A percentile compares a stretch with the other conserved stretches of the same genome.
Conservation (phyloP, 2,329 filamentous ascomycete genomes). For the Colletotrichum gloeosporioides region DNA sequence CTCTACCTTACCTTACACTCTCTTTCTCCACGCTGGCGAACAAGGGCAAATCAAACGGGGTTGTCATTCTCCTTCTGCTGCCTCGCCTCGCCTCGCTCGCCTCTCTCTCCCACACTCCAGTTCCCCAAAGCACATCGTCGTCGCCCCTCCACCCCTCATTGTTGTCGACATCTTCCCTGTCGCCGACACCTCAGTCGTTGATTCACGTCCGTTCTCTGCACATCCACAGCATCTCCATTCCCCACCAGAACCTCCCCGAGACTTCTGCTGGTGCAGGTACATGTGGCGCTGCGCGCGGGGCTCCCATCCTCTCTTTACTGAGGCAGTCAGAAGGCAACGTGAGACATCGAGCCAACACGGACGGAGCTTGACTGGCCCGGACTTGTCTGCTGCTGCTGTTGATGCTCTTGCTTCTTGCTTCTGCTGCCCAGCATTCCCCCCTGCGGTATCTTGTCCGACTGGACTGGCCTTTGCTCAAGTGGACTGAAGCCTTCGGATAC, state of each 20-base stretch:
- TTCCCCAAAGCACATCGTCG: background rate
- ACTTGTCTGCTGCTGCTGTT: background rate
- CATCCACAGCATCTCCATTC: background rate
- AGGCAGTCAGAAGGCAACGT: constrained; percentile 17
- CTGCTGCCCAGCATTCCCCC: background rate
- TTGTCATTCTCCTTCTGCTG: background rate
- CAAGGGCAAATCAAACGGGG: background rate
- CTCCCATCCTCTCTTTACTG: constrained; percentile 12
- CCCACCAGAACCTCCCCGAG: background rate
- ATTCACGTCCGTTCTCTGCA: background rate
- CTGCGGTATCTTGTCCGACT: constrained; percentile 9
- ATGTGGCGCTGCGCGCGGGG: constrained; percentile 14
- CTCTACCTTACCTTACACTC: background rate
- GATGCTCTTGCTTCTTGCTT: background rate
- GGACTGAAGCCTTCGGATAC: background rate
- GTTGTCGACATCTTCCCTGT: constrained; percentile 21
- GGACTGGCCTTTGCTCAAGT: background rate
- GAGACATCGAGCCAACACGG: constrained; percentile 20
- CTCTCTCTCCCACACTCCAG: background rate
- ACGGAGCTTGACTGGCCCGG: constrained; percentile 19
- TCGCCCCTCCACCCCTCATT: constrained; percentile 4
- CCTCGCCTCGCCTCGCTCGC: background rate
- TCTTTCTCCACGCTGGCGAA: background rate
- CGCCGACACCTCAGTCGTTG: constrained; percentile 9
- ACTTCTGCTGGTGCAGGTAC: background rate